Conservation (phyloP, 495 filamentous ascomycete species). For the Aspergillus nanangensis region DNA sequence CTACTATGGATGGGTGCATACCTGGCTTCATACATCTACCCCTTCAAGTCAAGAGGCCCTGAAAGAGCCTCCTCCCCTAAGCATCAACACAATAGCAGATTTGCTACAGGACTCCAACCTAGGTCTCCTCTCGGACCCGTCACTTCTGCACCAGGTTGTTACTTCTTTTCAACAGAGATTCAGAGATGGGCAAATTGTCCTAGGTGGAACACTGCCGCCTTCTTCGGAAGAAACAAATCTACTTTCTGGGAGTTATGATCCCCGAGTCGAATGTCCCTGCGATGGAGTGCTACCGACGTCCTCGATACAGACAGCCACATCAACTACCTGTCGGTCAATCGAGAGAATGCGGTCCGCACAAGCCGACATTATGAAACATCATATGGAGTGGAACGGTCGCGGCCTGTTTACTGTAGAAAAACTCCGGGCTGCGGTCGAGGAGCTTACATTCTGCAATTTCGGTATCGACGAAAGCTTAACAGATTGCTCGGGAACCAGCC, state of each 20-base stretch:
- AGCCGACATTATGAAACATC: too few species aligned
- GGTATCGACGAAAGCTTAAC: constrained; percentile 4
- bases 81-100: constrained; percentile 3
- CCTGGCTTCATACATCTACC: constrained; percentile 8
- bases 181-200: constrained; percentile 1
- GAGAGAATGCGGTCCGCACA: too few species aligned
- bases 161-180: constrained; percentile 8
- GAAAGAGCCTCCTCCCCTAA: neutral
- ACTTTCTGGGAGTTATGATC: constrained; percentile 12
- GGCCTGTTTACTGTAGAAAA: too few species aligned
- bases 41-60: too few species aligned
- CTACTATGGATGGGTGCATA: constrained; percentile 10
- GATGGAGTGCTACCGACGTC: neutral
- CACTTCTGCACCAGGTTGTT: constrained; percentile 1
- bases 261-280: constrained; percentile 9
- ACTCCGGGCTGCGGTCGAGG: too few species aligned
- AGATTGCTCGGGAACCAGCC: constrained; percentile 4
- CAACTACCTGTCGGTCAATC: too few species aligned
- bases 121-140: constrained; percentile 4
- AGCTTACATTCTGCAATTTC: constrained; percentile 9
- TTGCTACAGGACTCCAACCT: constrained; percentile 9
- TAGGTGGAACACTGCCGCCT: constrained; percentile 10
- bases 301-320: too few species aligned
- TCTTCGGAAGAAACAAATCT: constrained; percentile 16
- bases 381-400: too few species aligned